phyloP scores from a whole-genome alignment of 1,139 yeast species.

The Taphrina communis region DNA sequence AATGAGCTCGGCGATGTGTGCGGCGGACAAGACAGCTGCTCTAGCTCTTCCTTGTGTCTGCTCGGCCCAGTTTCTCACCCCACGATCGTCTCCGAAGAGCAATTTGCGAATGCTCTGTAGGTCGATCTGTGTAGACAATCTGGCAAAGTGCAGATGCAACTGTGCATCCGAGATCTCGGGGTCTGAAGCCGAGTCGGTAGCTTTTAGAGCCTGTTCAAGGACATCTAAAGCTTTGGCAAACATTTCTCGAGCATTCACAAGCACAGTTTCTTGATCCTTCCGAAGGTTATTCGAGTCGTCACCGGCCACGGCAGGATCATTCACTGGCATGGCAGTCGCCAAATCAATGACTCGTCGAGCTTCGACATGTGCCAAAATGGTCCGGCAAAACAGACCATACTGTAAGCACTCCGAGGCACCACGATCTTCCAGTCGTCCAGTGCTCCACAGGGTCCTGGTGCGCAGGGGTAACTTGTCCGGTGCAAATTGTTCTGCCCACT shows the following conservation, averaged over 20 bases:
- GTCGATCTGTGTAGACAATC: conserved; percentile 22
- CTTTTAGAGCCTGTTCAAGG: conserved; percentile 10
- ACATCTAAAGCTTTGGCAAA: conserved; percentile 28
- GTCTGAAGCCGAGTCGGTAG: conserved; percentile 7
- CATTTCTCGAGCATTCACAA: conserved; percentile 22
- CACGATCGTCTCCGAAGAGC: conserved; percentile 27
- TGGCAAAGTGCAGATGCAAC: conserved; percentile 22
- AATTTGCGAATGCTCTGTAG: conserved; percentile 19
- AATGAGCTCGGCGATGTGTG: conserved; percentile 19
- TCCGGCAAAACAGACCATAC: conserved; percentile 29
- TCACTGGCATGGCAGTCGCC: conserved; percentile 26
- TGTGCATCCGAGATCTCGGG: conserved; percentile 10
- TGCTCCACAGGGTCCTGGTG: conserved; percentile 35
- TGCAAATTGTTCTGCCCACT: conserved; percentile 36
- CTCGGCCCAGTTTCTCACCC: conserved; percentile 1
- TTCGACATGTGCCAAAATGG: conserved; percentile 30
- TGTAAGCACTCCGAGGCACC: conserved; percentile 30
- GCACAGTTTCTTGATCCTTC: conserved; percentile 27
- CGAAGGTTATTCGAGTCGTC: conserved; percentile 16
- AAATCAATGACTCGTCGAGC: conserved; percentile 36
- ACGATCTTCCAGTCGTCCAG: conserved; percentile 37
- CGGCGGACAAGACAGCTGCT: conserved; percentile 24
- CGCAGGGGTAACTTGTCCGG: conserved; percentile 35
- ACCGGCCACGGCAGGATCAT: conserved; percentile 1
- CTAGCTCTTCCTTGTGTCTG: conserved; percentile 15